phyloP scores from a whole-genome alignment of 106 monocot species.

The Allium fistulosum region DNA sequence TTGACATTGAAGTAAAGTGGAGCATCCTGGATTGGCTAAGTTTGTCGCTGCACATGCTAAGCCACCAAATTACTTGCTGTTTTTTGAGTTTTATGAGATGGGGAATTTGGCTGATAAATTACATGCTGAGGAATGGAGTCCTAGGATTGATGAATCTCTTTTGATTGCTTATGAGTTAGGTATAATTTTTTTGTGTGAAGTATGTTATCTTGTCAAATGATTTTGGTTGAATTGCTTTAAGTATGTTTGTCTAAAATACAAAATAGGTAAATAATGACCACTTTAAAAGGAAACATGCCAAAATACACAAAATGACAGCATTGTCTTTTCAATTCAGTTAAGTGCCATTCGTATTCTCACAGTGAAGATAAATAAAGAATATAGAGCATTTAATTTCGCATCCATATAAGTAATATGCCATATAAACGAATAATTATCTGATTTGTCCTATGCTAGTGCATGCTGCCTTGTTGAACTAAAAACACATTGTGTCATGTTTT shows the following conservation, averaged over 20 bases:
- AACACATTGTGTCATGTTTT: background rate
- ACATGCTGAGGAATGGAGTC: constrained; percentile 89
- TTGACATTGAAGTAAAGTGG: constrained; percentile 34
- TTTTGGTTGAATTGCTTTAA: too few relatives aligned
- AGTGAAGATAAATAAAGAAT: background rate
- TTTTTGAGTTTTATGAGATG: constrained; percentile 81
- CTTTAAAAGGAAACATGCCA: too few relatives aligned
- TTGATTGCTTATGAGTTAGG: constrained; percentile 54
- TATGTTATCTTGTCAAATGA: too few relatives aligned
- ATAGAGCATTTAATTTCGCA: background rate
- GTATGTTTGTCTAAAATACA: too few relatives aligned
- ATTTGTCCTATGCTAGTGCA: background rate
- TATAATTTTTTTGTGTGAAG: constrained; percentile 7
- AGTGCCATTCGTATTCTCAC: too few relatives aligned
- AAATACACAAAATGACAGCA: too few relatives aligned
- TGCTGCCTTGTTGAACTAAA: background rate
- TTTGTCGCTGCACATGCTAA: constrained; percentile 77
- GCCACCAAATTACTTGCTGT: constrained; percentile 83
- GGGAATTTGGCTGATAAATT: constrained; percentile 64
- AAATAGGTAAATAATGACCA: too few relatives aligned
- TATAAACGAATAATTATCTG: background rate
- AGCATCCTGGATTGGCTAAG: constrained; percentile 69
- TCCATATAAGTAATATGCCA: background rate
- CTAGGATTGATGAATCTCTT: constrained; percentile 38
- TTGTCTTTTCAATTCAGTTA: too few relatives aligned